Evolutionary conservation across 192 early-diverging fungal species (phyloP).

Genomic region (Cetraspora pellucida): DNA sequence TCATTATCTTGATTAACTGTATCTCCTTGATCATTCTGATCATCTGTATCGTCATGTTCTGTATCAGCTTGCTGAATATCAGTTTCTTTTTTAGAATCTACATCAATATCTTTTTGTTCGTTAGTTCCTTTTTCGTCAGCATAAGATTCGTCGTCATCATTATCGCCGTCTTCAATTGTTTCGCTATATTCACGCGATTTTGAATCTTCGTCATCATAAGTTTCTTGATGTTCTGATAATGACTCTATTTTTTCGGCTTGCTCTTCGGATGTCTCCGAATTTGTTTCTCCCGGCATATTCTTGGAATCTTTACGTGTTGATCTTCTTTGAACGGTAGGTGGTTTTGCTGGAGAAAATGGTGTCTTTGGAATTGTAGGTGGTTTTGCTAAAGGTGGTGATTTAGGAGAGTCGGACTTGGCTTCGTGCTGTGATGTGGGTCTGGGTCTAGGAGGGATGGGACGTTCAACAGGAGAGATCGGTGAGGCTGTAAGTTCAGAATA

Average conservation of each 20-base stretch:
- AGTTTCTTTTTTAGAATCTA: neutral
- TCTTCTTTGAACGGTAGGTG: constrained; percentile 31
- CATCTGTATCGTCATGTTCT: neutral
- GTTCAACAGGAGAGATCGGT: constrained; percentile 2
- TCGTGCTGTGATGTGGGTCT: constrained; percentile 28
- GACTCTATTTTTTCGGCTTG: neutral
- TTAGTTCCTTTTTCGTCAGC: too few relatives aligned
- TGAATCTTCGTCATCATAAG: too few relatives aligned
- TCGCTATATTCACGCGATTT: too few relatives aligned
- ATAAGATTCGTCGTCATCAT: too few relatives aligned
- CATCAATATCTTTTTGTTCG: neutral
- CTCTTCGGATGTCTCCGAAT: neutral
- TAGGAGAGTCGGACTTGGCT: constrained; percentile 39
- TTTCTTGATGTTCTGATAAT: too few relatives aligned
- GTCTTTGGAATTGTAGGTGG: constrained; percentile 43
- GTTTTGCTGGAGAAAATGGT: constrained; percentile 29
- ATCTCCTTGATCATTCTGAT: neutral
- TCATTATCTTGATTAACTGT: neutral
- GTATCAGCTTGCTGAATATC: neutral
- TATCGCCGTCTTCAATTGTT: too few relatives aligned
- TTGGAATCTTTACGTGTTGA: neutral
- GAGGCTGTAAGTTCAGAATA: too few relatives aligned
- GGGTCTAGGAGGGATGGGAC: neutral
- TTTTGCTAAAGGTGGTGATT: constrained; percentile 41
- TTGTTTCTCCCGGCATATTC: neutral